A percentile compares a stretch with the other conserved stretches of the same genome.
These are phyloP conservation scores for Claviceps digitariae DNA, from an alignment of 2,329 filamentous ascomycete genomes.

Conservation along the genomic window DNA sequence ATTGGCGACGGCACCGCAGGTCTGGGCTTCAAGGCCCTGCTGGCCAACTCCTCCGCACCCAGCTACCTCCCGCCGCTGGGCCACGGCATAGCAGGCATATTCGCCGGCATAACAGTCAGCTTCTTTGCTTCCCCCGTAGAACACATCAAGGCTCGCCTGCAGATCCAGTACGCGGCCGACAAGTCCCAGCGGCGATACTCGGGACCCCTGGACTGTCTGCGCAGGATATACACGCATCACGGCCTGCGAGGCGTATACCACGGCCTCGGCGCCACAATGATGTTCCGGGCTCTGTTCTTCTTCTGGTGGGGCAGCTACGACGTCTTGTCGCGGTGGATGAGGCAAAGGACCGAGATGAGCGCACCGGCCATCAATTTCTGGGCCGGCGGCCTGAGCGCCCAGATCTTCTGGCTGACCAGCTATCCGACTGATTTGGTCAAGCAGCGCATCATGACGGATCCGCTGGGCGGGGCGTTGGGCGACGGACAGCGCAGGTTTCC, in stretches of 20 bases:
- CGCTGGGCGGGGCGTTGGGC: slow-evolving; percentile 55
- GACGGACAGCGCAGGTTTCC: slow-evolving; percentile 57
- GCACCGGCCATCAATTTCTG: slow-evolving; percentile 86
- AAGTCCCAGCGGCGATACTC: slow-evolving; percentile 69
- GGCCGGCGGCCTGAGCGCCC: slow-evolving; percentile 85
- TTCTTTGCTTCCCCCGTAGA: slow-evolving; percentile 91
- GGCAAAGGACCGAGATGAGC: slow-evolving; percentile 53
- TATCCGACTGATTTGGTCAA: slow-evolving; percentile 93
- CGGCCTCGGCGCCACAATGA: slow-evolving; percentile 67
- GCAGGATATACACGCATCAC: slow-evolving; percentile 56
- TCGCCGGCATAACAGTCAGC: slow-evolving; percentile 80
- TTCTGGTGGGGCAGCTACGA: slow-evolving; percentile 98
- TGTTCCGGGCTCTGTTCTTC: slow-evolving; percentile 92
- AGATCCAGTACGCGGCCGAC: slow-evolving; percentile 79
- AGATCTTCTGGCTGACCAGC: slow-evolving; percentile 86
- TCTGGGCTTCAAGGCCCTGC: slow-evolving; percentile 7
- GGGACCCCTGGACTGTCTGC: slow-evolving; percentile 73
- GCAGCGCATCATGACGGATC: slow-evolving; percentile 94
- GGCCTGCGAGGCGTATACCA: slow-evolving; percentile 74
- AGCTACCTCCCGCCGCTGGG: slow-evolving; percentile 57
- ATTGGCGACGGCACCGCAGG: slow-evolving; percentile 9
- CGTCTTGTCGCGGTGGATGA: slow-evolving; percentile 56
- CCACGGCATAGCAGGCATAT: slow-evolving; percentile 74
- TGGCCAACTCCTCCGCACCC: slow-evolving; percentile 1
- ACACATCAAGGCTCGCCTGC: slow-evolving; percentile 85